Evolutionary conservation across 257 asterid species (phyloP), one percentile per base, ranked within the genome.

Genomic region (Salvia miltiorrhiza): DNA sequence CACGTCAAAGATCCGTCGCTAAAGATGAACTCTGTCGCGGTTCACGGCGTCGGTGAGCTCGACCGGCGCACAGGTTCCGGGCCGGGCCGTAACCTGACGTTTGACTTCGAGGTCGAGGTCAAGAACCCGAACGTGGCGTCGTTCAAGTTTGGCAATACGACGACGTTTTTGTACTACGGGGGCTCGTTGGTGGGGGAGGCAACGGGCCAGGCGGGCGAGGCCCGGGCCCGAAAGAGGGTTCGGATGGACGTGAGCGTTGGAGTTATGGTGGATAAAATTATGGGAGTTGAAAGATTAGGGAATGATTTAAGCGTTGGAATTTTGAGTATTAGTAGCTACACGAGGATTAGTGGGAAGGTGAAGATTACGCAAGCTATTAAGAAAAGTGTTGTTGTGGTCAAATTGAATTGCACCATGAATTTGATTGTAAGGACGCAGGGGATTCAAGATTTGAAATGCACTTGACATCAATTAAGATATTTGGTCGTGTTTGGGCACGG

Each of bases 41-140:
- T 84, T 16, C 45, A 73, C 10, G 81, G 82, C 5, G 26, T 77
- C n/a, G 72, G 16, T 40, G 30, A n/a, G 1, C 76, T 71, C 28
- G 19, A 32, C 11, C 1, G 8, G 0, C 33, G 33, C 0, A 40
- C 67, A 10, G 45, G 65, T 61, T 21, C 21, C 11, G 73, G 40
- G 43, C 79, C 72, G 2, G 64, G 68, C 12, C 57, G 56, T 7
- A 80, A 78, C 52, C 10, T 77, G 40, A 84, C 86, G 1, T 24
- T 86, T 0, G 37, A 23, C 0, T 84, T 74, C 37, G 68, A 57
- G 1, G 3, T 84, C 7, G 74, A 85, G 1, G 24, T 86, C 0
- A 76, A 74, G 24, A 88, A 88, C 65, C 89, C 81, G 0, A 86
- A 86, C 40, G 74, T 68, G 39, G 87, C 73, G 7, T 53, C 90